phyloP scores from a whole-genome alignment of 192 early-diverging fungal genomes.

The Coemansia sp. region DNA sequence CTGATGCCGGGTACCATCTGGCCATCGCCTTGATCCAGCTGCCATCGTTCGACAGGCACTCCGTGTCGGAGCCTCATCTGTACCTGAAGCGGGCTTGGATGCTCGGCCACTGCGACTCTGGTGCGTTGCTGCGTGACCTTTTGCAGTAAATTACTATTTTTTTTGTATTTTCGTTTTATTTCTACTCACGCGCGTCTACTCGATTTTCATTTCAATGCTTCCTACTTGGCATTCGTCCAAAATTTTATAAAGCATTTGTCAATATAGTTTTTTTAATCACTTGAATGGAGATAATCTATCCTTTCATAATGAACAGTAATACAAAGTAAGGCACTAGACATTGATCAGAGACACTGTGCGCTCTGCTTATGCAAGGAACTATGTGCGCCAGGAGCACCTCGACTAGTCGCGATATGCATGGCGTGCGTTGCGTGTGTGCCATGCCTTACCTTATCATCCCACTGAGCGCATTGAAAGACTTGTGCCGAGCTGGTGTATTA shows the following conservation, averaged over 20 bases:
- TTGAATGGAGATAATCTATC: background rate
- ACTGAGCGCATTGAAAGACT: no score
- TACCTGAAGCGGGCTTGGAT: conserved; percentile 55
- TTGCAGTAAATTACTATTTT: conserved; percentile 19
- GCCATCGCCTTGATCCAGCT: conserved; percentile 53
- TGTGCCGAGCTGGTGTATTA: background rate
- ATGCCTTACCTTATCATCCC: no score
- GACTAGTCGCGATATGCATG: background rate
- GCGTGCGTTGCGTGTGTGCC: background rate
- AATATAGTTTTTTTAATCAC: background rate
- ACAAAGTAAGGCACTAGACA: background rate
- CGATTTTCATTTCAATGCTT: background rate
- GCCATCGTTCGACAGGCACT: conserved; percentile 41
- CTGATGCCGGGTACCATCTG: no score
- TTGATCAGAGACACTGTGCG: background rate
- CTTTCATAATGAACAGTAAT: background rate
- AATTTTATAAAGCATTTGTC: no score
- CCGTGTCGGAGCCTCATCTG: conserved; percentile 46
- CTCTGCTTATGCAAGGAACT: background rate
- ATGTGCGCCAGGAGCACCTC: background rate
- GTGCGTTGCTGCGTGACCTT: conserved; percentile 47
- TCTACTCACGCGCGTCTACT: conserved; percentile 11
- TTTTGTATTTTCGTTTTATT: background rate
- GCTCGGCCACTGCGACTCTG: conserved; percentile 44
- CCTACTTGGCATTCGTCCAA: background rate